Evolutionary conservation across 75 land plant genomes (phyloP), one percentile per base, ranked within the genome.

Genomic region (Pinus albicaulis): DNA sequence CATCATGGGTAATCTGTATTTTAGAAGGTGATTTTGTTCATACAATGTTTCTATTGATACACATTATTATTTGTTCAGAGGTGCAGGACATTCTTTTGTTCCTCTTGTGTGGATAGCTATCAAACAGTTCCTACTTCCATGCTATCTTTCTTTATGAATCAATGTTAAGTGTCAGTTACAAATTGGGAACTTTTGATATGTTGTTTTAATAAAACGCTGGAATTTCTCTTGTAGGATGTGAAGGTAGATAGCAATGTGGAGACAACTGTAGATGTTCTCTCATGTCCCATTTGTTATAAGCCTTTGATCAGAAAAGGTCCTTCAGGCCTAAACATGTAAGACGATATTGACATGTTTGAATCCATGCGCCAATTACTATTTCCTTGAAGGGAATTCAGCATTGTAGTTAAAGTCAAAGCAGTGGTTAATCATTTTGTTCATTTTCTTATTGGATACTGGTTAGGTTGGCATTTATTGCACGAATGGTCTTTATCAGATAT

Each of bases 281-380:
- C 94, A 75, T 92, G 94, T 64, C 92, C 94, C 14, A 82, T 92
- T 57, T 92, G 94, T 77, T 90, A 81, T 73, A 36, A 74, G 17
- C 86, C 85, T 15, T 57, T 92, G 31, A 78, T 68, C 5, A 79
- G 79, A 70, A 84, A 72, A 59, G 89, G 80, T 57, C 86, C 83
- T 56, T 26, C 83, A 44, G 82, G 72, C n/a, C 56, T 77, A 34
- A 83, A 78, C 19, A 57, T 75, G 97, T 94, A 80, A 79, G 95
- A 80, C 19, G 44, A 52, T 14, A 22, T 8, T 60, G 25, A 53
- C 52, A 58, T 44, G 36, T 59, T 26, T 19, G 7, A 52, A 28
- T 74, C 0, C 52, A 16, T 12, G 22, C 8, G 48, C 25, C 25
- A 63, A 1, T 15, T 63, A 15, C 36, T 63, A 63, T 23, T n/a